phyloP scores from a whole-genome alignment of 2,329 filamentous ascomycete genomes.

The Trichophyton verrucosum region DNA sequence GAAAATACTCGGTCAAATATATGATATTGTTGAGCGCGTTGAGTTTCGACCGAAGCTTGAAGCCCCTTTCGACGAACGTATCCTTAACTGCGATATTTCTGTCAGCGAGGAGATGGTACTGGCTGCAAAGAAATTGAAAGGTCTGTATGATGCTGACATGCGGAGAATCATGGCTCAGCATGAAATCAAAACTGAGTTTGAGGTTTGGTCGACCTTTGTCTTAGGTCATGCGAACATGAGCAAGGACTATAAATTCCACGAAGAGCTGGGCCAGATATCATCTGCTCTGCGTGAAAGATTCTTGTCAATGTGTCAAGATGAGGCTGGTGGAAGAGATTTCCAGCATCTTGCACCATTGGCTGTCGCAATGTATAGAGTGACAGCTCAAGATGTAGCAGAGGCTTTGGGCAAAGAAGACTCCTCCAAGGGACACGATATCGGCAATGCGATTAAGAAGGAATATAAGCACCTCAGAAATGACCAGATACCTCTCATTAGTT shows the following conservation, averaged over 20 bases:
- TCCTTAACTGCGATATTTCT: conserved; percentile 49
- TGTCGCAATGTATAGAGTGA: conserved; percentile 78
- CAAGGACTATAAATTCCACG: conserved; percentile 73
- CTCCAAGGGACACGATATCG: conserved; percentile 11
- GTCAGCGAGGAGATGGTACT: conserved; percentile 44
- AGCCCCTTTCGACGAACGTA: conserved; percentile 60
- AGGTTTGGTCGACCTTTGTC: conserved; percentile 79
- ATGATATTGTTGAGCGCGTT: conserved; percentile 58
- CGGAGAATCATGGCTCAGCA: conserved; percentile 73
- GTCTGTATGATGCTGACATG: conserved; percentile 63
- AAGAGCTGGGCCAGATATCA: conserved; percentile 63
- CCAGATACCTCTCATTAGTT: conserved; percentile 70
- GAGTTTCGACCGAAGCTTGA: conserved; percentile 63
- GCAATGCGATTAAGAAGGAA: conserved; percentile 10
- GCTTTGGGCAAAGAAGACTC: conserved; percentile 39
- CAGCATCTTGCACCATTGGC: conserved; percentile 57
- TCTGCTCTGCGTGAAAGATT: conserved; percentile 56
- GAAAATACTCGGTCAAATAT: conserved; percentile 68
- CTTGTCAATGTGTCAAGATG: conserved; percentile 51
- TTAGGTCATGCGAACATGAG: conserved; percentile 59
- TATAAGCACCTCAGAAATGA: conserved; percentile 16
- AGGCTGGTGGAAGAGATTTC: conserved; percentile 49
- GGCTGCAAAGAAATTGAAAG: conserved; percentile 55
- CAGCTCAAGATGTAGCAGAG: conserved; percentile 54
- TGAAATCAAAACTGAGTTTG: conserved; percentile 75